Base-by-base conservation (phyloP, 306 rosid species). In the Glycyrrhiza uralensis region DNA sequence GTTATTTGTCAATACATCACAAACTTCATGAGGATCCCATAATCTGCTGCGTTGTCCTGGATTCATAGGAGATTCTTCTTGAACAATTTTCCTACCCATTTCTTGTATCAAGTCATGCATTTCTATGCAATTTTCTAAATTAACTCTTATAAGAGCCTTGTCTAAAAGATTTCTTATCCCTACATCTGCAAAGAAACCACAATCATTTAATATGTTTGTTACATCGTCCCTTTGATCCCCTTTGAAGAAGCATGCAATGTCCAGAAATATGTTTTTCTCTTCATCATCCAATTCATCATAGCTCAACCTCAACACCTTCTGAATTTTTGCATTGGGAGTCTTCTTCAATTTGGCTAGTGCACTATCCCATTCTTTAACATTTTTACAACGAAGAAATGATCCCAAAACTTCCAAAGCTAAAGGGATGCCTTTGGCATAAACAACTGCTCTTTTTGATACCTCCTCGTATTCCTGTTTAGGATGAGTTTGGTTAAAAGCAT, bases 41-140 rank as follows among this genome's bases (percentile, higher is more conserved):
- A 66, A 38, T 12, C 79, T 36, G 4, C 83, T 73, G 0, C 44
- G 44, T 3, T 22, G 14, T 26, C 51, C 71, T 0, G 70, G 50
- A 0, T 26, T 4, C 26, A 55, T 26, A 0, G 0, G 1, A 10
- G 55, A 79, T 65, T 79, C 75, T 72, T 64, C 15, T 1, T 24
- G 56, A 35, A 79, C 64, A 14, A 79, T 35, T 28, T 44, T 32
- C 15, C 13, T 12, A 12, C 81, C 85, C 73, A 74, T 57, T 22
- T 36, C 29, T 17, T 81, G 83, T 6, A 81, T 23, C 45, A 74
- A 6, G 4, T 74, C 83, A 28, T 79, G 84, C 76, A 71, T 71
- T 8, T 56, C 2, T 71, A 57, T 71, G 14, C 23, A 1, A 29
- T 58, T 22, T 10, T 7, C 0, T 0, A 4, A 2, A 2, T 49